A percentile compares a stretch with the other conserved stretches of the same genome.
These are phyloP conservation scores for Nicotiana otophora DNA, from an alignment of 257 asterid species.

Conservation along the genomic window DNA sequence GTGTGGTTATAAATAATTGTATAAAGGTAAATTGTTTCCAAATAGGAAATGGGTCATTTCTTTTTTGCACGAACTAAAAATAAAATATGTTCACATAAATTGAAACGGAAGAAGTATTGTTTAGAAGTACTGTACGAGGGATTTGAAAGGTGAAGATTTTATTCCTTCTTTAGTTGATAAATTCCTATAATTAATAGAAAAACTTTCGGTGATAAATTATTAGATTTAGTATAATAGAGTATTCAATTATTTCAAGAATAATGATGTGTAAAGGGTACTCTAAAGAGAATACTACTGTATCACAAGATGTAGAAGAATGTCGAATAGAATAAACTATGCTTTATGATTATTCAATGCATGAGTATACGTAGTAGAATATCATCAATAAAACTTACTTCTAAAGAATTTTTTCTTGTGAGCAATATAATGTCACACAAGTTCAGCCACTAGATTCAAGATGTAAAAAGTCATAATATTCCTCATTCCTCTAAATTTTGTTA, in stretches of 20 bases:
- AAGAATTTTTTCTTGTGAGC: background rate
- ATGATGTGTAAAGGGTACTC: background rate
- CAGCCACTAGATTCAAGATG: background rate
- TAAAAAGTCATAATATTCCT: background rate
- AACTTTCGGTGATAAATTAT: slow-evolving; percentile 12
- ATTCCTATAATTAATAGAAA: slow-evolving; percentile 4
- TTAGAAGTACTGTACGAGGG: slow-evolving; percentile 25
- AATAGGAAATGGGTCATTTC: no score
- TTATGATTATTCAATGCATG: background rate
- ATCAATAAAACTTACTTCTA: background rate
- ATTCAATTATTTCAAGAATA: slow-evolving; percentile 12
- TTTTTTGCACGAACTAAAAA: no score
- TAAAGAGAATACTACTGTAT: background rate
- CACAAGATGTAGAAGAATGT: background rate
- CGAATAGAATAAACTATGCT: background rate
- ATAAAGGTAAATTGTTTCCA: no score
- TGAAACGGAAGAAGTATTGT: background rate
- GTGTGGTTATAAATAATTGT: no score
- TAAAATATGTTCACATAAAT: no score
- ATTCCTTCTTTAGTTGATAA: slow-evolving; percentile 19
- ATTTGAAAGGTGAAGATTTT: slow-evolving; percentile 30
- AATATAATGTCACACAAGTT: background rate
- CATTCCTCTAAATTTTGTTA: background rate
- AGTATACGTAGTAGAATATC: background rate
- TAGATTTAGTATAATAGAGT: slow-evolving; percentile 11